phyloP scores from a whole-genome alignment of 768 basidiomycete species.

The Psilocybe cyanescens region DNA sequence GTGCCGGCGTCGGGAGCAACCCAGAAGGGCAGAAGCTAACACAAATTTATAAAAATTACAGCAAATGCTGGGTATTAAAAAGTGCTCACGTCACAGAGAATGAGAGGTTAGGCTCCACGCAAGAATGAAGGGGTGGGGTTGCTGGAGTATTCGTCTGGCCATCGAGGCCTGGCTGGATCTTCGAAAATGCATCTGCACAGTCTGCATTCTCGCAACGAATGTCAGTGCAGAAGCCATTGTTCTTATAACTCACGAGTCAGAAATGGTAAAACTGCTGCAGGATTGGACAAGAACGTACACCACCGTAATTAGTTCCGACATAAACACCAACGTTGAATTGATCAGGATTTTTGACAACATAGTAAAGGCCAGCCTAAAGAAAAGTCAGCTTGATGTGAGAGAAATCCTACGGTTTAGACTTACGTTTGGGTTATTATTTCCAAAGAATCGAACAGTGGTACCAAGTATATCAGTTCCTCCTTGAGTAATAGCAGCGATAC shows the following conservation, averaged over 20 bases:
- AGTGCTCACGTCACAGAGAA: constrained; percentile 18
- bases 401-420: not conserved
- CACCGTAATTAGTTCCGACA: not conserved
- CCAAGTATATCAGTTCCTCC: constrained; percentile 21
- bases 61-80: no score
- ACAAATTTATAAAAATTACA: no score
- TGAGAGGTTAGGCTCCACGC: constrained; percentile 11
- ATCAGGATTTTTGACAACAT: constrained; percentile 4
- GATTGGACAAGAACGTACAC: not conserved
- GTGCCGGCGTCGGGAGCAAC: not conserved
- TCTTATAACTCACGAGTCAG: not conserved
- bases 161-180: constrained; percentile 14
- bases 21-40: constrained; percentile 8
- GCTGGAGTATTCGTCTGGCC: constrained; percentile 3
- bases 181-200: constrained; percentile 26
- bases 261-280: not conserved
- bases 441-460: constrained; percentile 22
- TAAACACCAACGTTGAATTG: constrained; percentile 3
- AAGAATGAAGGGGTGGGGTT: constrained; percentile 8
- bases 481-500: constrained; percentile 27
- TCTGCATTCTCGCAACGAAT: constrained; percentile 18
- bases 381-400: not conserved
- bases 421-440: constrained; percentile 8
- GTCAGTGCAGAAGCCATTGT: constrained; percentile 22
- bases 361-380: not conserved